Percentiles rank a stretch among this genome's conserved stretches.
Conservation (phyloP, 2,329 filamentous ascomycete genomes). For the Penicillium sp. region DNA sequence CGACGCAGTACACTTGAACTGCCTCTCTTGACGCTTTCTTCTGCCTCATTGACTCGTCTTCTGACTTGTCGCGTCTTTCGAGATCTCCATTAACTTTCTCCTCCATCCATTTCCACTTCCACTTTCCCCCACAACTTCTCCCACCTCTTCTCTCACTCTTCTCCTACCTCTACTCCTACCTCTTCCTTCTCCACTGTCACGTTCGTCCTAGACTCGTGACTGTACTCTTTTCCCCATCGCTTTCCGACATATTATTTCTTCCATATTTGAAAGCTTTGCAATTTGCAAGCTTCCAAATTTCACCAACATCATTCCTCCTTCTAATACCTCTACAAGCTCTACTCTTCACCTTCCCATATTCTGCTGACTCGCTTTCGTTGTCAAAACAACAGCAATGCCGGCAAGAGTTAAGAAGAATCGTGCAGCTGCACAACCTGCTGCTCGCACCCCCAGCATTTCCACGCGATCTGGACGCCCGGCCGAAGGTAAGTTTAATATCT, state of each 20-base stretch:
- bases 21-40: not conserved
- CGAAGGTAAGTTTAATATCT: conserved; percentile 21
- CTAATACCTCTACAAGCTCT: conserved; percentile 1
- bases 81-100: not conserved
- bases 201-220: not conserved
- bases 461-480: conserved; percentile 21
- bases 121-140: not conserved
- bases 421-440: conserved; percentile 24
- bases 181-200: not conserved
- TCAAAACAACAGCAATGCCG: conserved; percentile 33
- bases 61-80: not conserved
- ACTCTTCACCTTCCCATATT: not conserved
- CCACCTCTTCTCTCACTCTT: too few relatives aligned
- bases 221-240: not conserved
- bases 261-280: not conserved
- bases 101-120: not conserved
- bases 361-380: conserved; percentile 2
- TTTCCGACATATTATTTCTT: not conserved
- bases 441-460: conserved; percentile 19
- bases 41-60: not conserved
- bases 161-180: too few relatives aligned
- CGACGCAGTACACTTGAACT: not conserved
- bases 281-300: not conserved
- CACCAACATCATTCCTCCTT: not conserved
- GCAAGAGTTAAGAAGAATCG: conserved; percentile 35